Evolutionary conservation across 2,329 filamentous ascomycete genomes (phyloP).

Genomic region (Venturia effusa): DNA sequence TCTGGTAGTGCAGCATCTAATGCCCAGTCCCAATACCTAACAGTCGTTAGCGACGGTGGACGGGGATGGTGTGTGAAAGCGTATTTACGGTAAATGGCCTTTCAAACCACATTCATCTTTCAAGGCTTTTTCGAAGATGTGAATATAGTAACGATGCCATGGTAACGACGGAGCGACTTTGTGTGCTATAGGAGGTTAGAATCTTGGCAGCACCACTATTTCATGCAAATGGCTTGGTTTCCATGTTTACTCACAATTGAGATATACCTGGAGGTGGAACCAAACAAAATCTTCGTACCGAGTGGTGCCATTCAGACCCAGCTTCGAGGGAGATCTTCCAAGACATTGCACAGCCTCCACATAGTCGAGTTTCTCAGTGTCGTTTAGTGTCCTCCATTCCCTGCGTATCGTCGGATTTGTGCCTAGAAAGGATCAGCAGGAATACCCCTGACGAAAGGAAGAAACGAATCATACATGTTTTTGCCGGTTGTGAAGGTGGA

Average conservation of each 20-base stretch:
- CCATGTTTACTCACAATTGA: conserved; percentile 1
- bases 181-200: not conserved
- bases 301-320: conserved; percentile 17
- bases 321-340: conserved; percentile 6
- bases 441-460: not conserved
- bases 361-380: conserved; percentile 2
- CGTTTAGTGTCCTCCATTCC: conserved; percentile 1
- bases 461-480: not conserved
- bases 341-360: conserved; percentile 9
- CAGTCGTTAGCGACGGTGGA: not conserved
- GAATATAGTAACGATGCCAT: conserved; percentile 34
- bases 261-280: conserved; percentile 16
- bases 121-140: conserved; percentile 32
- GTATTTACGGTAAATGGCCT: conserved; percentile 18
- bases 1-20: conserved; percentile 1
- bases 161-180: conserved; percentile 21
- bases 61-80: not conserved
- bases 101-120: conserved; percentile 32
- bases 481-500: not conserved
- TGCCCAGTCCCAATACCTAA: conserved; percentile 1
- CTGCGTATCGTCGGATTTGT: not conserved
- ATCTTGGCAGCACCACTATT: not conserved
- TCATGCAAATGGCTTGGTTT: not conserved
- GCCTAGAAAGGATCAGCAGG: not conserved
- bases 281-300: conserved; percentile 26